phyloP scores from a whole-genome alignment of 2,329 filamentous ascomycete genomes.

The Pyricularia sp. region DNA sequence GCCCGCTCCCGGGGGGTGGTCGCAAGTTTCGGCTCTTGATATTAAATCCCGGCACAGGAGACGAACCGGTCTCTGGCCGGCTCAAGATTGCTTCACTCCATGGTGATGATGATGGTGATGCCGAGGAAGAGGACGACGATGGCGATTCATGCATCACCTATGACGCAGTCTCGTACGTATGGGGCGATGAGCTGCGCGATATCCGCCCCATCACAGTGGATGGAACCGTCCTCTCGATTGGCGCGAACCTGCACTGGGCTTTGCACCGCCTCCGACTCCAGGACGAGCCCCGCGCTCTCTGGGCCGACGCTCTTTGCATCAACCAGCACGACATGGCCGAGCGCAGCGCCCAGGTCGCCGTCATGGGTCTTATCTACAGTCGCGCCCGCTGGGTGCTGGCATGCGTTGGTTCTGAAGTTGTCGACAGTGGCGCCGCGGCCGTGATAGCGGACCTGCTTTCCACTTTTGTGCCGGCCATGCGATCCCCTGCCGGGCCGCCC shows the following conservation, averaged over 20 bases:
- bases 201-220: not conserved
- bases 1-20: not conserved
- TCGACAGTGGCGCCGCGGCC: not conserved
- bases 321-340: conserved; percentile 6
- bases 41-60: not conserved
- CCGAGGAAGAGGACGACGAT: not conserved
- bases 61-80: not conserved
- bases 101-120: not conserved
- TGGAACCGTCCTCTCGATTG: not conserved
- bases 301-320: conserved; percentile 8
- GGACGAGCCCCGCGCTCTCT: not conserved
- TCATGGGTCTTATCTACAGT: conserved; percentile 1
- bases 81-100: not conserved
- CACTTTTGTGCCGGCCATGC: not conserved
- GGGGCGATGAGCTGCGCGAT: not conserved
- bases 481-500: not conserved
- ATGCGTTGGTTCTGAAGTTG: not conserved
- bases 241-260: not conserved
- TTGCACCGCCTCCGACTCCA: not conserved
- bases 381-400: not conserved
- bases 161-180: conserved; percentile 1
- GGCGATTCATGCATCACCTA: not conserved
- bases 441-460: not conserved
- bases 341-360: not conserved
- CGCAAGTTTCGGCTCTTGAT: not conserved